A percentile compares a stretch with the other conserved stretches of the same genome.
Conservation (phyloP, 345 rosid genomes). For the Trapa bicornis region DNA sequence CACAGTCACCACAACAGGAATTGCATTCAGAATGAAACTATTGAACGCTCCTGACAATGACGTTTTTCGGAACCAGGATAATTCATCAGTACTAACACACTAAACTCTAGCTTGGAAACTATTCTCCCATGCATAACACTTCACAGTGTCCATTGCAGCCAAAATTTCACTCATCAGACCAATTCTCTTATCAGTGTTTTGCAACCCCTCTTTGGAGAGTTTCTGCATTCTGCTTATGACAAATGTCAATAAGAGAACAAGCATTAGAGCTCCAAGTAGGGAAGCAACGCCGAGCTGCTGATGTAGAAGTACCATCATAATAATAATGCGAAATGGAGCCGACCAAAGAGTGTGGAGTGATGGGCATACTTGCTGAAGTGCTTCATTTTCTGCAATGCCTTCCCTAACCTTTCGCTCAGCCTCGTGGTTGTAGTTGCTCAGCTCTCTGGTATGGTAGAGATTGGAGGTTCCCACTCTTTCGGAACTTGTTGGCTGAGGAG, state of each 20-base stretch:
- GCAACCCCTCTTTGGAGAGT: conserved; percentile 85
- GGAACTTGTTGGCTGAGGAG: conserved; percentile 8
- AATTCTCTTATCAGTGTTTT: conserved; percentile 92
- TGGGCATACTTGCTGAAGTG: conserved; percentile 88
- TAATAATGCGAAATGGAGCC: conserved; percentile 82
- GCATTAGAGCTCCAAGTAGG: conserved; percentile 81
- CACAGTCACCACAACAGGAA: conserved; percentile 89
- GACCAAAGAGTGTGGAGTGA: conserved; percentile 97
- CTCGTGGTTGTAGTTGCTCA: conserved; percentile 1
- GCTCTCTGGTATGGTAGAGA: conserved; percentile 7
- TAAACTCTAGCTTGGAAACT: conserved; percentile 90
- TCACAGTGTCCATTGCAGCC: conserved; percentile 98
- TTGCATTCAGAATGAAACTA: conserved; percentile 70
- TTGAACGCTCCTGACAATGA: conserved; percentile 76
- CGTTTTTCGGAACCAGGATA: conserved; percentile 94
- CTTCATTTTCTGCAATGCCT: neutral
- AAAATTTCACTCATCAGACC: conserved; percentile 96
- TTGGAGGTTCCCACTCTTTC: conserved; percentile 5
- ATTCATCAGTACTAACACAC: conserved; percentile 63
- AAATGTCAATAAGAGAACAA: conserved; percentile 79
- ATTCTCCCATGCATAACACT: conserved; percentile 97
- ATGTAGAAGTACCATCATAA: conserved; percentile 81
- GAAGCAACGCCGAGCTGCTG: conserved; percentile 79
- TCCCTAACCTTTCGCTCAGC: conserved; percentile 7
- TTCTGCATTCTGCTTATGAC: conserved; percentile 88